Percentiles rank a stretch among this genome's conserved stretches.
Conservation (phyloP, 2,329 filamentous ascomycete species). For the Penicillium sp. region DNA sequence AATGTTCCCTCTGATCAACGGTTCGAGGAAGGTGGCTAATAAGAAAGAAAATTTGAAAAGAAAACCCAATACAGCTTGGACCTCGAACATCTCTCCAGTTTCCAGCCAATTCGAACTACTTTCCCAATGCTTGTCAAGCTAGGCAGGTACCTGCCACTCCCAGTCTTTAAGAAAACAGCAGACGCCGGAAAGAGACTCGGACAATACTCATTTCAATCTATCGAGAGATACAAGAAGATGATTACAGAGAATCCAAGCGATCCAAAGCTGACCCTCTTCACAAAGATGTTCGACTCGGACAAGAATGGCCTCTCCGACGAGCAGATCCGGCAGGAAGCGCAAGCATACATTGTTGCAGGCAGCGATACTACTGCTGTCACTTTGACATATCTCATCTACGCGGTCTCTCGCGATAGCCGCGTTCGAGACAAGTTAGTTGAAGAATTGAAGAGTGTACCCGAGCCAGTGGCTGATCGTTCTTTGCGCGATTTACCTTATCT, state of each 20-base stretch:
- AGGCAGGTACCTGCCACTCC: slow-evolving; percentile 29
- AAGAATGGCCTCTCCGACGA: slow-evolving; percentile 31
- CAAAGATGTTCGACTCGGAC: slow-evolving; percentile 31
- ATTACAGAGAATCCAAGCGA: slow-evolving; percentile 21
- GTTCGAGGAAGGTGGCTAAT: not conserved
- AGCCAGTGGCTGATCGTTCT: slow-evolving; percentile 36
- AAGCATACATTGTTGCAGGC: slow-evolving; percentile 55
- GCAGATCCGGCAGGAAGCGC: slow-evolving; percentile 49
- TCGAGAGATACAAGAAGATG: slow-evolving; percentile 30
- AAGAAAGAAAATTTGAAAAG: slow-evolving; percentile 24
- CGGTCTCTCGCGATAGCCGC: slow-evolving; percentile 24
- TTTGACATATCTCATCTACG: slow-evolving; percentile 49
- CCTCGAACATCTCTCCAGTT: slow-evolving; percentile 32
- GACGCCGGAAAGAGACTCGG: slow-evolving; percentile 26
- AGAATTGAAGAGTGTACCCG: not conserved
- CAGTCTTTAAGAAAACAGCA: slow-evolving; percentile 26
- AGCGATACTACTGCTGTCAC: slow-evolving; percentile 58
- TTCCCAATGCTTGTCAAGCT: slow-evolving; percentile 30
- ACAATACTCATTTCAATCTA: slow-evolving; percentile 30
- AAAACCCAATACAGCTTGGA: slow-evolving; percentile 50
- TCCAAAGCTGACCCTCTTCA: slow-evolving; percentile 34
- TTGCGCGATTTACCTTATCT: slow-evolving; percentile 48
- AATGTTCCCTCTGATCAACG: not conserved
- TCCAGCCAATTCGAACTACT: slow-evolving; percentile 30
- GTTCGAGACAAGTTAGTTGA: slow-evolving; percentile 22